Conservation (phyloP, 345 rosid genomes). For the Salix caprea region DNA sequence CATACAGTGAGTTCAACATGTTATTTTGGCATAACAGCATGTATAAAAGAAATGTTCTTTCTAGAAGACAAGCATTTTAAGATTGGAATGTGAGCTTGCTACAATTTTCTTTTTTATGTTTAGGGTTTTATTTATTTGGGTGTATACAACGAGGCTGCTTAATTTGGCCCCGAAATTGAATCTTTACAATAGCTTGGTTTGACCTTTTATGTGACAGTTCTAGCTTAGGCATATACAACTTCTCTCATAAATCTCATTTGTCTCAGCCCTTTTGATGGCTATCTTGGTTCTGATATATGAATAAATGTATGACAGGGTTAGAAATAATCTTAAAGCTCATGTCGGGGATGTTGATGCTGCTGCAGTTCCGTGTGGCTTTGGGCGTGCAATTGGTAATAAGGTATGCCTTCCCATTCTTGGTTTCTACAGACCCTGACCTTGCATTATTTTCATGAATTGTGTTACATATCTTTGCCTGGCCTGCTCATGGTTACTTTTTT, state of each 20-base stretch:
- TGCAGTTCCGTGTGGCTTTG: conserved; percentile 98
- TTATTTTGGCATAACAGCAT: background rate
- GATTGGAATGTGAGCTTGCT: background rate
- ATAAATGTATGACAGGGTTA: conserved; percentile 52
- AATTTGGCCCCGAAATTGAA: background rate
- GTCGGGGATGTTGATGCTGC: conserved; percentile 94
- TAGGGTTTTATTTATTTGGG: background rate
- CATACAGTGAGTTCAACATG: background rate
- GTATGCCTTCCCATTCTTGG: conserved; percentile 27
- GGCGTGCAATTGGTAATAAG: conserved; percentile 98
- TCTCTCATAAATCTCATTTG: background rate
- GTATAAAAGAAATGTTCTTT: background rate
- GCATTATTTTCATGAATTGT: background rate
- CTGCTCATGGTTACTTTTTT: background rate
- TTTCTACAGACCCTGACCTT: background rate
- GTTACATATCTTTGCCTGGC: background rate
- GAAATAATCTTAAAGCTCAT: conserved; percentile 69
- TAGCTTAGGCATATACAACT: background rate
- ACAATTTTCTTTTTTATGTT: background rate
- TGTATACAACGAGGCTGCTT: background rate
- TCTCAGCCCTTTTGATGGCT: background rate
- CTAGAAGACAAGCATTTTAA: background rate
- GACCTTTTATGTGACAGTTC: background rate
- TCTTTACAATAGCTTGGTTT: background rate
- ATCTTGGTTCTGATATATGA: conserved; percentile 7